These are phyloP conservation scores for Fusarium sp. DNA, from an alignment of 2,329 filamentous ascomycete species.

Conservation along the genomic window DNA sequence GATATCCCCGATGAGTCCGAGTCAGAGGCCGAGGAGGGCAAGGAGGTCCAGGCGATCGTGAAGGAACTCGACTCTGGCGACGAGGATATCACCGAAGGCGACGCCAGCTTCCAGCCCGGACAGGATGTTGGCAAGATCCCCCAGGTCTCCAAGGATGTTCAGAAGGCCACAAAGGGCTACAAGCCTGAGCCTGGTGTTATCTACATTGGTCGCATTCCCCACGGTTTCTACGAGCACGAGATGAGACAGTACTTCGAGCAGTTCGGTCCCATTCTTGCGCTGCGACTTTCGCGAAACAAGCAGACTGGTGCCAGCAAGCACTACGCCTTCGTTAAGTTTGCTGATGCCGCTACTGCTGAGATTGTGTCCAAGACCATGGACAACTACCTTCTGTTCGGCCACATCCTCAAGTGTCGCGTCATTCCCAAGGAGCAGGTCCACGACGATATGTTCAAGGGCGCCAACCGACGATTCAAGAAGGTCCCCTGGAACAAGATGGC, in stretches of 20 bases:
- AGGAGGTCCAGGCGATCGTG: conserved; percentile 59
- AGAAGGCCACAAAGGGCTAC: conserved; percentile 57
- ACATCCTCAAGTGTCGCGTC: conserved; percentile 88
- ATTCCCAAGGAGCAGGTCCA: conserved; percentile 83
- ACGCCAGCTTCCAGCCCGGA: conserved; percentile 59
- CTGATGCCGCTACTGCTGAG: conserved; percentile 80
- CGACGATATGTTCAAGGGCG: conserved; percentile 86
- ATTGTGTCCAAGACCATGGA: conserved; percentile 97
- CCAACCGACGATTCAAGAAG: conserved; percentile 89
- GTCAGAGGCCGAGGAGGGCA: conserved; percentile 57
- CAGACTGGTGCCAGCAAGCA: conserved; percentile 93
- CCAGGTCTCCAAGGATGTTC: conserved; percentile 59
- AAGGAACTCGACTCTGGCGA: conserved; percentile 60
- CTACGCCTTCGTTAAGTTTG: conserved; percentile 94
- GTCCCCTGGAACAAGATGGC: conserved; percentile 91
- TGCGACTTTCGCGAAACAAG: conserved; percentile 91
- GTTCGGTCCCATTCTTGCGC: conserved; percentile 83
- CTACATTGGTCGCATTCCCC: conserved; percentile 91
- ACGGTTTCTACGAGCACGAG: conserved; percentile 96
- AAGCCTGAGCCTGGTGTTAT: conserved; percentile 78
- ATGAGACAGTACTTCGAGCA: conserved; percentile 95
- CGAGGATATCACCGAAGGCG: conserved; percentile 55
- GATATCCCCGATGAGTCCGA: conserved; percentile 52
- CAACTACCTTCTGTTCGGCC: conserved; percentile 95
- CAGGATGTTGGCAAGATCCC: conserved; percentile 66